These are phyloP conservation scores for Stagonosporopsis tanaceti DNA, from an alignment of 2,329 filamentous ascomycete species.

Conservation along the genomic window DNA sequence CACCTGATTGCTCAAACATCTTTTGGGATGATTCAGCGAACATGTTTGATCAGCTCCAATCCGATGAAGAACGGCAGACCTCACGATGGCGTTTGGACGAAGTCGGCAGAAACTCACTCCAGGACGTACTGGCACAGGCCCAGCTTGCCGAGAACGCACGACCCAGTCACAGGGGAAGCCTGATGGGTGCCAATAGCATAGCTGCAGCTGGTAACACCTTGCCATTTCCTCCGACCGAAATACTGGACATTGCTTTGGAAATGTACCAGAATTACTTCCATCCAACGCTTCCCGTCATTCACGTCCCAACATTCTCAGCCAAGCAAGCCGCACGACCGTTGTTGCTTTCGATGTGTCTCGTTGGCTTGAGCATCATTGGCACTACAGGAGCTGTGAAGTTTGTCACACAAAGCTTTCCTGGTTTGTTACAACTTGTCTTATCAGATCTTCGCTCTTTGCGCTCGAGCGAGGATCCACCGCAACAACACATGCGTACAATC, in stretches of 20 bases:
- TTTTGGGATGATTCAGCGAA: conserved; percentile 36
- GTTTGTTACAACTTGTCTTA: conserved; percentile 51
- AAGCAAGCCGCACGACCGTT: conserved; percentile 57
- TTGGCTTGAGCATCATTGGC: conserved; percentile 61
- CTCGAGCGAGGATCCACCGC: conserved; percentile 50
- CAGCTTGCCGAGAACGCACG: conserved; percentile 29
- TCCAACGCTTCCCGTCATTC: conserved; percentile 61
- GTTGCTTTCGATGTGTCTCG: conserved; percentile 62
- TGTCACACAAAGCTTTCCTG: conserved; percentile 56
- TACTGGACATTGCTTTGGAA: conserved; percentile 63
- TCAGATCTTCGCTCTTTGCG: conserved; percentile 55
- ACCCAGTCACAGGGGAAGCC: conserved; percentile 41
- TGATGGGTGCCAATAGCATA: conserved; percentile 44
- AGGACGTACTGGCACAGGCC: conserved; percentile 40
- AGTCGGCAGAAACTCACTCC: conserved; percentile 52
- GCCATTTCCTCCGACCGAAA: conserved; percentile 59
- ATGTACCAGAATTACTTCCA: conserved; percentile 64
- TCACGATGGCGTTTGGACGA: conserved; percentile 50
- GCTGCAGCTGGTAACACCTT: conserved; percentile 39
- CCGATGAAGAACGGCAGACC: conserved; percentile 27
- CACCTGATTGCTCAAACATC: conserved; percentile 44
- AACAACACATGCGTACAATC: conserved; percentile 56
- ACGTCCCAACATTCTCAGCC: conserved; percentile 62
- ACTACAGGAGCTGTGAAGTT: conserved; percentile 61
- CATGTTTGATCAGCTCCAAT: conserved; percentile 1